Evolutionary conservation across 768 basidiomycete species (phyloP), one percentile per base, ranked within the genome.

Genomic region (Mycena pura): DNA sequence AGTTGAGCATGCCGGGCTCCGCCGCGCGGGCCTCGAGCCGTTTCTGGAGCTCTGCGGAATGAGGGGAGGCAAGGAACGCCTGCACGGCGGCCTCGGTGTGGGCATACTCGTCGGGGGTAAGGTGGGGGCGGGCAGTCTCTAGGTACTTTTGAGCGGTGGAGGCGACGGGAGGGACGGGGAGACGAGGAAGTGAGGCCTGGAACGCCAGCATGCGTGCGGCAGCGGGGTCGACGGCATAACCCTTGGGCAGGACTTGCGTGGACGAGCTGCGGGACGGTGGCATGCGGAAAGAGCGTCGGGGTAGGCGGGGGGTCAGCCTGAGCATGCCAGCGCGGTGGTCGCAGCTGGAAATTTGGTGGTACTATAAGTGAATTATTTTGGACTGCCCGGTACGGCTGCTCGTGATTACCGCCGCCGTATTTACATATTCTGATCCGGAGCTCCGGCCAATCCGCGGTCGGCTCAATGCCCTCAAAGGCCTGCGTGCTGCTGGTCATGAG

Each of bases 91-190:
- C 62, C 61, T 84, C 77, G 14, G 93, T 91, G 34, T 77, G 78
- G 14, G 80, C 72, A 68, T 85, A 90, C 61, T 88, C 88, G 7
- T 80, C 77, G 2, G 86, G 76, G 0, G 90, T 83, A 34, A 95
- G 82, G 61, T 91, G 88, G 0, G 96, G 95, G 40, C 84, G 80
- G 19, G 95, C 87, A 5, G 89, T 85, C 64, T 95, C 91, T 67
- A 97, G 87, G 78, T 99, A 99, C 72, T 96, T 96, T 57, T 85
- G 74, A 29, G 91, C 80, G 0, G 96, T 98, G 2, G 93, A 92
- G 9, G 85, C 76, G 39, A 99, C 84, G 1, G 91, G 75, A 0
- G 96, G 96, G 0, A 99, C 89, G 21, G 96, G 96, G 7, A 99
- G 84, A 28, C 73, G 79, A 3, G 92, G 92, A 0, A 93, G 78